Evolutionary conservation across 257 asterid genomes (phyloP).

Genomic region (Solanum bukasovii): DNA sequence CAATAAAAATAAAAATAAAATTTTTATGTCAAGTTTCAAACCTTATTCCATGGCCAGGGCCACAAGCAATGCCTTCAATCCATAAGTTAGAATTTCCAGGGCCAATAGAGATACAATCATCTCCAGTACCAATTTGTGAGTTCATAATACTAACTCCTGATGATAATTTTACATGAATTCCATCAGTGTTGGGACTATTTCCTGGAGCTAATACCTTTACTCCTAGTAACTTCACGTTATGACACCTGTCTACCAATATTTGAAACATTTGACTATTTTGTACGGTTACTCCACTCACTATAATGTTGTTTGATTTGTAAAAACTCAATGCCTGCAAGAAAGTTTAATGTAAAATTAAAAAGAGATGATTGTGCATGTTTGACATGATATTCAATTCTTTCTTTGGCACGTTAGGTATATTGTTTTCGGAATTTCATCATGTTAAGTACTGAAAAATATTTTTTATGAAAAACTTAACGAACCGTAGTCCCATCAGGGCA

Average conservation of each 20-base stretch:
- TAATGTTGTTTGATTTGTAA: no score
- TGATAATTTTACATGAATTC: constrained; percentile 18
- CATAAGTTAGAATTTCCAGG: not conserved
- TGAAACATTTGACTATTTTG: no score
- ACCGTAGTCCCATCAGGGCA: no score
- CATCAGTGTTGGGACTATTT: constrained; percentile 23
- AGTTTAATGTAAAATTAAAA: no score
- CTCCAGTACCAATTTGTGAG: constrained; percentile 16
- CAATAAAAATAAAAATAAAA: not conserved
- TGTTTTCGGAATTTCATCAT: no score
- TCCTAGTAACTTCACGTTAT: not conserved
- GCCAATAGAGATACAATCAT: not conserved
- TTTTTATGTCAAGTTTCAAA: not conserved
- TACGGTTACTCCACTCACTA: no score
- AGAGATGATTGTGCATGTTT: no score
- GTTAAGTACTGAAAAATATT: no score
- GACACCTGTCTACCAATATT: not conserved
- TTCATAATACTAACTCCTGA: constrained; percentile 2
- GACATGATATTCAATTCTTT: no score
- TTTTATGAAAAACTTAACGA: no score
- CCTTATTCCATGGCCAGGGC: constrained; percentile 32
- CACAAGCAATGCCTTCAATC: constrained; percentile 14
- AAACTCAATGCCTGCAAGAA: no score
- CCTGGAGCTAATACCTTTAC: constrained; percentile 6
- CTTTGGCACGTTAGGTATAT: no score